Evolutionary conservation across 2,329 filamentous ascomycete genomes (phyloP).

Genomic region (Scytalidium sp.): DNA sequence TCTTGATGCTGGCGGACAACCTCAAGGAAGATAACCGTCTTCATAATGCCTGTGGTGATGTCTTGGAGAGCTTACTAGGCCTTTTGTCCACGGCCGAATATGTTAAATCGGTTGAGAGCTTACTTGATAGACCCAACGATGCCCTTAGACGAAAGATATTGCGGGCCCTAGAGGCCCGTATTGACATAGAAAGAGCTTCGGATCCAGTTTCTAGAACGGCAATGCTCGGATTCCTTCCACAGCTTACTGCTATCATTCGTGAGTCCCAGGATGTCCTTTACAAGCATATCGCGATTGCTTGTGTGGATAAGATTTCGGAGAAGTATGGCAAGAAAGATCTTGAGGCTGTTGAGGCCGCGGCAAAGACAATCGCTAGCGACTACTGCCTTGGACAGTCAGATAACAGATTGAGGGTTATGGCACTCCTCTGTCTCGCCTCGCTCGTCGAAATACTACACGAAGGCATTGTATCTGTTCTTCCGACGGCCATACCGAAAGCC

Average conservation of each 20-base stretch:
- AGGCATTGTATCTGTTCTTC: constrained; percentile 79
- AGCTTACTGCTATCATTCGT: constrained; percentile 72
- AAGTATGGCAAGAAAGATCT: constrained; percentile 93
- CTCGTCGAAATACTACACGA: constrained; percentile 86
- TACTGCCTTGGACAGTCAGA: constrained; percentile 75
- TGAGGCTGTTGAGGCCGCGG: constrained; percentile 70
- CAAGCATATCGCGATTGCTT: constrained; percentile 82
- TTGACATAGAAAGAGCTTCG: constrained; percentile 68
- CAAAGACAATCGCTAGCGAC: constrained; percentile 71
- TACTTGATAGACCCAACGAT: constrained; percentile 74
- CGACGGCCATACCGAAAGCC: constrained; percentile 68
- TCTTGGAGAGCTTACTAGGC: constrained; percentile 77
- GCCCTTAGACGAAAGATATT: constrained; percentile 77
- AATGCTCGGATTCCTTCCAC: constrained; percentile 75
- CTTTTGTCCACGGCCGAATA: constrained; percentile 86
- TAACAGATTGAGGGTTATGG: constrained; percentile 72
- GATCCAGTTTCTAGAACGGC: constrained; percentile 66
- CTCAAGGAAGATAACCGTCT: constrained; percentile 55
- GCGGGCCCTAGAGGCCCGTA: constrained; percentile 74
- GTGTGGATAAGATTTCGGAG: constrained; percentile 89
- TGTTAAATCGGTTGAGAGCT: constrained; percentile 78
- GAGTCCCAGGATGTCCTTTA: constrained; percentile 70
- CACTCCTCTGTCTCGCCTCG: constrained; percentile 84
- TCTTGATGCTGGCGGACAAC: constrained; percentile 63
- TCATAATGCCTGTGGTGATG: constrained; percentile 60